Conservation (phyloP, 371 early-diverging fungal genomes). For the Dinochytrium kinnereticum region DNA sequence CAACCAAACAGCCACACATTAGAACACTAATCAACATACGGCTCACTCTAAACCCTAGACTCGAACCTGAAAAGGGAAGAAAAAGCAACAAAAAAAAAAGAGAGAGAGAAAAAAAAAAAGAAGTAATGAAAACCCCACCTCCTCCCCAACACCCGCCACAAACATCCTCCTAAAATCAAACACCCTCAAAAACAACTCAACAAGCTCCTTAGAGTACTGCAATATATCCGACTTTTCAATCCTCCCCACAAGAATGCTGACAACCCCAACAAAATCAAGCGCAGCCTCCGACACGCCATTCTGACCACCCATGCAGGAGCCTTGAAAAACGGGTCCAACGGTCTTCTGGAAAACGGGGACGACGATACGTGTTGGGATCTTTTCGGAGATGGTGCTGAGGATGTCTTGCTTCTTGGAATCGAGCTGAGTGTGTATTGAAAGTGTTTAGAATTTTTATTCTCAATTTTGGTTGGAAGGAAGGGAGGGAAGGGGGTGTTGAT, state of each 20-base stretch:
- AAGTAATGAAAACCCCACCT: slow-evolving; percentile 24
- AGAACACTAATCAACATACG: too few species aligned
- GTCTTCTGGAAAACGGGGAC: slow-evolving; percentile 39
- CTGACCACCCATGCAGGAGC: background rate
- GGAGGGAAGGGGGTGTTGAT: background rate
- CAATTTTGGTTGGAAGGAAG: background rate
- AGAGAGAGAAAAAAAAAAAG: background rate
- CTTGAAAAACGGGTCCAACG: slow-evolving; percentile 7
- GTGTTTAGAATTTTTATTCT: too few species aligned
- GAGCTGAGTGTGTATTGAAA: too few species aligned
- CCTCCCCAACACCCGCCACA: slow-evolving; percentile 11
- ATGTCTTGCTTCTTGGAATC: slow-evolving; percentile 38
- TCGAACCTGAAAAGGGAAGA: too few species aligned
- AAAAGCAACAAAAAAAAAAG: background rate
- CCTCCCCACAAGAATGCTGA: slow-evolving; percentile 65
- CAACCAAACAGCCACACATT: too few species aligned
- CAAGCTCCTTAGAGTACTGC: slow-evolving; percentile 75
- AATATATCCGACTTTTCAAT: slow-evolving; percentile 72
- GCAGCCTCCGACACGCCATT: background rate
- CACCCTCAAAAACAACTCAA: slow-evolving; percentile 79
- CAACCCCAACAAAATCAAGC: slow-evolving; percentile 53
- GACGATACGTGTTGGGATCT: slow-evolving; percentile 46
- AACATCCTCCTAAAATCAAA: slow-evolving; percentile 64
- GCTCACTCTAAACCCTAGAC: too few species aligned
- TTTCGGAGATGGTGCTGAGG: slow-evolving; percentile 27